A percentile compares a stretch with the other conserved stretches of the same genome.
Conservation (phyloP, 257 asterid genomes). For the Cordia subcordata region DNA sequence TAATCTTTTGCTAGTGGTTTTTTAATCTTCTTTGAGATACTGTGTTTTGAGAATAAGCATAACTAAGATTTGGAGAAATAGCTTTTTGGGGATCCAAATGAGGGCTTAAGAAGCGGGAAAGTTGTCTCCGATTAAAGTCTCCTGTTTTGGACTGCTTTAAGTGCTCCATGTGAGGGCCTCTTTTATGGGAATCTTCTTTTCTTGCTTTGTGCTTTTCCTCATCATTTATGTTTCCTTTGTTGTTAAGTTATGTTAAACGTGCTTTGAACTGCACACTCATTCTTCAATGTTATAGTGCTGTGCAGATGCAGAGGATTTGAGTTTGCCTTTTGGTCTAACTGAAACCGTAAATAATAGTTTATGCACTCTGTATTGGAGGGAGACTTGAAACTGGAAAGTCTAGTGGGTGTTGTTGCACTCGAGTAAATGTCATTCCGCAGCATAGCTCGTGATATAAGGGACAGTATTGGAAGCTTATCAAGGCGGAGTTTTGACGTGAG, state of each 20-base stretch:
- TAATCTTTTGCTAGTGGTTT: too few relatives aligned
- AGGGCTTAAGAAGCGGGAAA: conserved; percentile 30
- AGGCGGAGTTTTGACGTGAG: conserved; percentile 63
- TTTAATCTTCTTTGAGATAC: too few relatives aligned
- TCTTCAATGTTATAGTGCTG: conserved; percentile 4
- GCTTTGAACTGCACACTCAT: conserved; percentile 14
- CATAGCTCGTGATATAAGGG: conserved; percentile 83
- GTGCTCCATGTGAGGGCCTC: conserved; percentile 50
- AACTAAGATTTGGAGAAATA: too few relatives aligned
- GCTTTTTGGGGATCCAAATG: not conserved
- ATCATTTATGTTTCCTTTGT: conserved; percentile 39
- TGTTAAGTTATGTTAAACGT: conserved; percentile 45
- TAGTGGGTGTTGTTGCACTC: conserved; percentile 15
- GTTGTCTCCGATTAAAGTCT: conserved; percentile 26
- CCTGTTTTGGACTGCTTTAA: conserved; percentile 35
- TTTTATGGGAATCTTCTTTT: conserved; percentile 76
- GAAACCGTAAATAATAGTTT: conserved; percentile 5
- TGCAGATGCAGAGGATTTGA: conserved; percentile 12
- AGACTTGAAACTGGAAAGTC: conserved; percentile 5
- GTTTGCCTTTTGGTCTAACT: not conserved
- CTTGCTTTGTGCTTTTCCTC: conserved; percentile 75
- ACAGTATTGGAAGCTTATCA: conserved; percentile 73
- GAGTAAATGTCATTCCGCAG: conserved; percentile 70
- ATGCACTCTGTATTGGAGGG: conserved; percentile 19
- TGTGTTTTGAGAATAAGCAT: too few relatives aligned